Evolutionary conservation across 2,329 filamentous ascomycete species (phyloP), one percentile per base, ranked within the genome.

Genomic region (Pyrenophora teres): DNA sequence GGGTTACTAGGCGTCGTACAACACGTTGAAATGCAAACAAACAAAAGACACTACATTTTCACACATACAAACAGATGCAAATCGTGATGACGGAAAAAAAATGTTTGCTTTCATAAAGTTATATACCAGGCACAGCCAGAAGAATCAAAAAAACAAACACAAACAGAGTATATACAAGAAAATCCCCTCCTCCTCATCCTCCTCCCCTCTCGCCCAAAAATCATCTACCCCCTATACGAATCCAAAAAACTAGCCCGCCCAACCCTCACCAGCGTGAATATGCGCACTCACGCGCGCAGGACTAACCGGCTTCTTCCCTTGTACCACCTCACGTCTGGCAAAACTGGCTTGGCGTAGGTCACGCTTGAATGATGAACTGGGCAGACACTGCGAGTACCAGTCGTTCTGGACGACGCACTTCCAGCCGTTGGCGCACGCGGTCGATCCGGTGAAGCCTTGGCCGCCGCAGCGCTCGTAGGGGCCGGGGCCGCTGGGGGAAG

Each of bases 391-490:
- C 1, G 40, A 52, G 40, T 52, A 52, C 27, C 36, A 52, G 5
- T 70, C 63, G 64, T 79, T 80, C 15, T 59, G 62, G 4, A 58
- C 57, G 12, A 65, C 64, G 68, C 77, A 80, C 5, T 63, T 64
- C 41, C 59, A 64, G n/a, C 76, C 77, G 15, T 60, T 27, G 1
- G 69, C 65, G 40, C 78, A 80, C n/a, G 60, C 43, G 0, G 70
- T 75, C 0, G 74, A 41, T 7, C 78, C 78, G 4, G 59, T 73
- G 50, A 63, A 78, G 37, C 68, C 71, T 4, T 54, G 59, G 18
- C 78, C 78, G 52, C 77, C 78, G 57, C 78, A 79, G 54, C 77
- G 77, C 2, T 70, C 71, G 60, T 75, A 79, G 9, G 54, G 43
- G 9, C 50, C 41, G 12, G 51, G 31, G 13, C 36, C 21, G 12